Evolutionary conservation across 352 stramenopile species (phyloP).

Genomic region (Pythium pyrilobum): DNA sequence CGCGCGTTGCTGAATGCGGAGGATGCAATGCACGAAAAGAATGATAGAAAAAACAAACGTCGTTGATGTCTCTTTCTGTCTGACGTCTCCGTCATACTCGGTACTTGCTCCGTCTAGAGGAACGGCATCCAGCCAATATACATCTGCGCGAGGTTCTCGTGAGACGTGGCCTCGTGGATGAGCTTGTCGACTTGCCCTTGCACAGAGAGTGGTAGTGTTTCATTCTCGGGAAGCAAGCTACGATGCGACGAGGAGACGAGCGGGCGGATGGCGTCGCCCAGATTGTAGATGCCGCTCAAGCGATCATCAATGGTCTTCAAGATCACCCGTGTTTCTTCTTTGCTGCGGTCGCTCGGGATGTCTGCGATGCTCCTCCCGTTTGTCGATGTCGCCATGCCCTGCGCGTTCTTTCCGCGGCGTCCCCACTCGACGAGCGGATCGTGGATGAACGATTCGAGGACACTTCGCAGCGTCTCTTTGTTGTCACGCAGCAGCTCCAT

Average conservation of each 20-base stretch:
- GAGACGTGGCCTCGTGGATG: slow-evolving; percentile 90
- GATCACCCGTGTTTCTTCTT: slow-evolving; percentile 82
- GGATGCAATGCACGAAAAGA: not conserved
- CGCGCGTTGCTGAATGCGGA: not conserved
- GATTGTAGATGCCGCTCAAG: slow-evolving; percentile 91
- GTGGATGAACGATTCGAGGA: slow-evolving; percentile 99
- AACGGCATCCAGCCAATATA: slow-evolving; percentile 96
- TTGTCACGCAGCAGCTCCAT: slow-evolving; percentile 94
- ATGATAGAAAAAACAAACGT: not conserved
- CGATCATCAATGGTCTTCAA: slow-evolving; percentile 90
- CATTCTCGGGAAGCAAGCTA: slow-evolving; percentile 63
- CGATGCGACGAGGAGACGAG: slow-evolving; percentile 63
- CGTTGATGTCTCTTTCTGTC: not conserved
- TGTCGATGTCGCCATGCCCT: slow-evolving; percentile 28
- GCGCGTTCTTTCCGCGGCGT: slow-evolving; percentile 61
- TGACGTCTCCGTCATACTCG: not conserved
- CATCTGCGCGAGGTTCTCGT: slow-evolving; percentile 93
- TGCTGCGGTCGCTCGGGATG: slow-evolving; percentile 68
- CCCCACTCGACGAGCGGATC: slow-evolving; percentile 95
- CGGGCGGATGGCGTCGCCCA: slow-evolving; percentile 72
- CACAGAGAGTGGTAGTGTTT: slow-evolving; percentile 90
- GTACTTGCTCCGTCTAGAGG: slow-evolving; percentile 29
- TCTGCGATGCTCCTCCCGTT: slow-evolving; percentile 35
- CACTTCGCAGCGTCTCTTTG: slow-evolving; percentile 95
- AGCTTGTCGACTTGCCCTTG: slow-evolving; percentile 92